phyloP scores from a whole-genome alignment of 164 flowering plant species.

The Piper betle region DNA sequence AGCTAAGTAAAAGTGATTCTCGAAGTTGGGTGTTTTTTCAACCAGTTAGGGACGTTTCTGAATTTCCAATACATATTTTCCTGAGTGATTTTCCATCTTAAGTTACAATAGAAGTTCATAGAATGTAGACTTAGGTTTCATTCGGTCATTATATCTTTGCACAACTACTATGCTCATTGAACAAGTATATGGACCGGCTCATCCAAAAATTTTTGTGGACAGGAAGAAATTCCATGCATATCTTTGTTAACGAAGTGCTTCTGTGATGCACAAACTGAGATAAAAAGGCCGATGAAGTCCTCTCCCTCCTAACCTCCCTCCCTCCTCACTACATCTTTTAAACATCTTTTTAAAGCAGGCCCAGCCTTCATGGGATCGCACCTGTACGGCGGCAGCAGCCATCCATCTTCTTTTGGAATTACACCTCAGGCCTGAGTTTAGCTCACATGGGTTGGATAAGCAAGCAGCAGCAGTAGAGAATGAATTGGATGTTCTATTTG shows the following conservation, averaged over 20 bases:
- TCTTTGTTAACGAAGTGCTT: conserved; percentile 46
- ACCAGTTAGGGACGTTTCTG: too few relatives aligned
- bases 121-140: neutral
- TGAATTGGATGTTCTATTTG: conserved; percentile 39
- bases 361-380: conserved; percentile 98
- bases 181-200: conserved; percentile 28
- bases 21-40: too few relatives aligned
- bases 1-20: too few relatives aligned
- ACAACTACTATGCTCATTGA: neutral
- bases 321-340: neutral
- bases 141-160: neutral
- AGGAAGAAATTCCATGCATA: conserved; percentile 58
- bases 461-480: conserved; percentile 61
- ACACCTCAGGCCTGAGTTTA: conserved; percentile 36
- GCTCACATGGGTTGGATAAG: conserved; percentile 39
- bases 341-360: conserved; percentile 26
- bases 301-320: neutral
- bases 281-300: conserved; percentile 7
- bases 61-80: too few relatives aligned
- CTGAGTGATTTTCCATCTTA: too few relatives aligned
- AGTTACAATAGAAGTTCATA: too few relatives aligned
- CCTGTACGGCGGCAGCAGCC: conserved; percentile 95
- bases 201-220: conserved; percentile 56
- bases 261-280: conserved; percentile 91
- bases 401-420: conserved; percentile 62